These are phyloP conservation scores for Ceratobasidium sp. DNA, from an alignment of 1,284 basidiomycete genomes.

Conservation along the genomic window DNA sequence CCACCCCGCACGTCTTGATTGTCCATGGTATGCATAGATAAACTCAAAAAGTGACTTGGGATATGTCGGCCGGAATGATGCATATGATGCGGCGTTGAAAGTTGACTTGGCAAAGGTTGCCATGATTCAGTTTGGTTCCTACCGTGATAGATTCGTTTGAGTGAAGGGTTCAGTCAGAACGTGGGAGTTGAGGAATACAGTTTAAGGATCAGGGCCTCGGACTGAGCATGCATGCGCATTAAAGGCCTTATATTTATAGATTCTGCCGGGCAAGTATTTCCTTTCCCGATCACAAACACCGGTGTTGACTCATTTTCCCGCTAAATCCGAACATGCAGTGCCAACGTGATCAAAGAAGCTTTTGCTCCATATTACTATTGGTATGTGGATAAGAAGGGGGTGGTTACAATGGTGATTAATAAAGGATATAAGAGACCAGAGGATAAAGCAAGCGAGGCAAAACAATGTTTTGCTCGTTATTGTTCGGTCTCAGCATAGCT, in stretches of 20 bases:
- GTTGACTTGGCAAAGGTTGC: slow-evolving; percentile 68
- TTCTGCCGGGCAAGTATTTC: too few relatives aligned
- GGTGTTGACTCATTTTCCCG: background rate
- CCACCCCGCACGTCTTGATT: slow-evolving; percentile 53
- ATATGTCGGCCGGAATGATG: slow-evolving; percentile 69
- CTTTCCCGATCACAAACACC: background rate
- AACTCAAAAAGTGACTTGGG: slow-evolving; percentile 66
- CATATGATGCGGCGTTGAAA: slow-evolving; percentile 69
- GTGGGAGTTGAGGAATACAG: too few relatives aligned
- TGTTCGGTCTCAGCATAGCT: slow-evolving; percentile 42
- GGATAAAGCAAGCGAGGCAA: slow-evolving; percentile 9
- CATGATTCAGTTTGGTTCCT: slow-evolving; percentile 54
- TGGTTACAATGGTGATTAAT: background rate
- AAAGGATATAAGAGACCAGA: background rate
- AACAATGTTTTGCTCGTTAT: slow-evolving; percentile 1
- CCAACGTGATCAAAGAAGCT: too few relatives aligned
- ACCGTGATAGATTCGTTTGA: background rate
- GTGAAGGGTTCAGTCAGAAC: background rate
- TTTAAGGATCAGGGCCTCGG: background rate
- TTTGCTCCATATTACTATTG: too few relatives aligned
- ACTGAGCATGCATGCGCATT: background rate
- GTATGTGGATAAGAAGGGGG: too few relatives aligned
- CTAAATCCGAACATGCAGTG: slow-evolving; percentile 10
- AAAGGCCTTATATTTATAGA: too few relatives aligned
- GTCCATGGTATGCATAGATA: slow-evolving; percentile 62